Conservation (phyloP, 257 asterid species). For the Gentiana macrophylla region DNA sequence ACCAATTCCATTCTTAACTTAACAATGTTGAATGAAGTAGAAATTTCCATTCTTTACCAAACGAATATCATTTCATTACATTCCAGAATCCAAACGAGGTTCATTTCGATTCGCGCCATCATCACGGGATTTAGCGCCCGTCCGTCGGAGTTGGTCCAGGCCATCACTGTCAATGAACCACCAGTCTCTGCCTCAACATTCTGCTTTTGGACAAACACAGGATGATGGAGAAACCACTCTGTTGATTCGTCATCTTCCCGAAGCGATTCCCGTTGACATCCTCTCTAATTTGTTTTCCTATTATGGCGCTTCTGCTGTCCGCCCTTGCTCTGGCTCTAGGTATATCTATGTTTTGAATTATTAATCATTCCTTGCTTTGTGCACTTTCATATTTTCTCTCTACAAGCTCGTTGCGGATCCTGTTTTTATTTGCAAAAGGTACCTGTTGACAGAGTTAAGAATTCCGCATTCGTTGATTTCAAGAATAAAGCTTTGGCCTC, state of each 20-base stretch:
- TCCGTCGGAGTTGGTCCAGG: too few species aligned
- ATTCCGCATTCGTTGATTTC: slow-evolving; percentile 80
- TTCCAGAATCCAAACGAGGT: too few species aligned
- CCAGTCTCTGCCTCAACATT: not conserved
- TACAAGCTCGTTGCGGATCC: too few species aligned
- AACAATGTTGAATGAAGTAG: too few species aligned
- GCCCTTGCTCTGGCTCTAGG: slow-evolving; percentile 62
- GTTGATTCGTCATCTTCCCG: slow-evolving; percentile 87
- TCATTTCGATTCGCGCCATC: too few species aligned
- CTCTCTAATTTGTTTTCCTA: slow-evolving; percentile 65
- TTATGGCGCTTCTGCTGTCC: slow-evolving; percentile 74
- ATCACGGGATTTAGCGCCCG: too few species aligned
- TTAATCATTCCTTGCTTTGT: not conserved
- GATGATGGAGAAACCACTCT: slow-evolving; percentile 29
- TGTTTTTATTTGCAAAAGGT: not conserved
- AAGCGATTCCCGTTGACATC: slow-evolving; percentile 61
- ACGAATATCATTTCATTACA: too few species aligned
- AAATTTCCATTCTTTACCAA: too few species aligned
- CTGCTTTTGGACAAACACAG: not conserved
- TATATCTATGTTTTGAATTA: slow-evolving; percentile 3
- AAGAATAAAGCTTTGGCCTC: slow-evolving; percentile 49
- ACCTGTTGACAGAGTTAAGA: slow-evolving; percentile 38
- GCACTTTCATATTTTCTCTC: not conserved
- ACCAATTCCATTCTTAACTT: too few species aligned
- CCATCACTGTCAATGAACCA: not conserved